Percentiles rank a stretch among this genome's conserved stretches.
phyloP scores from a whole-genome alignment of 1,284 basidiomycete genomes.

The Coniophora puteana region DNA sequence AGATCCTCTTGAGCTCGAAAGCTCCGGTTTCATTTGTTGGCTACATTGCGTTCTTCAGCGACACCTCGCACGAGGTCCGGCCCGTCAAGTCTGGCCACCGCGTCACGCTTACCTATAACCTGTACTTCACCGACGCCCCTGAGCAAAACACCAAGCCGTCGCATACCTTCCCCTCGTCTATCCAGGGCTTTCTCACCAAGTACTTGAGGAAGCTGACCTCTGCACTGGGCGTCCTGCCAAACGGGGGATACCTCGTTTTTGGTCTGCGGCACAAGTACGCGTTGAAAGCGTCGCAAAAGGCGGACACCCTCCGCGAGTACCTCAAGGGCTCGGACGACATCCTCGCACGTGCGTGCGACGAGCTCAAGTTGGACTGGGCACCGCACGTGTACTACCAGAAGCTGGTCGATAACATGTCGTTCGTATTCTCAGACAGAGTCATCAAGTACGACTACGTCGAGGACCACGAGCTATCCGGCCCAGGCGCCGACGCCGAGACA shows the following conservation, averaged over 20 bases:
- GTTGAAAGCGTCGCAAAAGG: slow-evolving; percentile 4
- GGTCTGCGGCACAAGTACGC: slow-evolving; percentile 31
- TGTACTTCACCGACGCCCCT: slow-evolving; percentile 19
- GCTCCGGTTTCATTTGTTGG: slow-evolving; percentile 14
- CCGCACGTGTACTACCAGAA: no score
- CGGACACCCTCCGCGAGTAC: slow-evolving; percentile 8
- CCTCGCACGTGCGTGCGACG: slow-evolving; percentile 6
- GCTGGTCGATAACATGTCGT: no score
- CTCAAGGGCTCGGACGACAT: slow-evolving; percentile 25
- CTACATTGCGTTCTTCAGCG: slow-evolving; percentile 33
- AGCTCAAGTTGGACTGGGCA: slow-evolving; percentile 6
- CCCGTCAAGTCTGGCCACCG: slow-evolving; percentile 34
- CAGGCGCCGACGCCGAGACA: no score
- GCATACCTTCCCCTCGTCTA: background rate
- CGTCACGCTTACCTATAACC: slow-evolving; percentile 39
- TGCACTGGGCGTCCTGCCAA: slow-evolving; percentile 19
- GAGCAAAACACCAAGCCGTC: background rate
- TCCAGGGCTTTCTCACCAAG: background rate
- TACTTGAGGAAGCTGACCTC: slow-evolving; percentile 9
- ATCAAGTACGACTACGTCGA: no score
- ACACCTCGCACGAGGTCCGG: slow-evolving; percentile 38
- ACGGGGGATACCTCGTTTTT: slow-evolving; percentile 31
- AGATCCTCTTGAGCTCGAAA: slow-evolving; percentile 6
- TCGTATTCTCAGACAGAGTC: no score
- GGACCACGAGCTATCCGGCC: no score